Percentiles rank a stretch among this genome's conserved stretches.
Conservation (phyloP, 139 green algal genomes). For the Monoraphidium neglectum region DNA sequence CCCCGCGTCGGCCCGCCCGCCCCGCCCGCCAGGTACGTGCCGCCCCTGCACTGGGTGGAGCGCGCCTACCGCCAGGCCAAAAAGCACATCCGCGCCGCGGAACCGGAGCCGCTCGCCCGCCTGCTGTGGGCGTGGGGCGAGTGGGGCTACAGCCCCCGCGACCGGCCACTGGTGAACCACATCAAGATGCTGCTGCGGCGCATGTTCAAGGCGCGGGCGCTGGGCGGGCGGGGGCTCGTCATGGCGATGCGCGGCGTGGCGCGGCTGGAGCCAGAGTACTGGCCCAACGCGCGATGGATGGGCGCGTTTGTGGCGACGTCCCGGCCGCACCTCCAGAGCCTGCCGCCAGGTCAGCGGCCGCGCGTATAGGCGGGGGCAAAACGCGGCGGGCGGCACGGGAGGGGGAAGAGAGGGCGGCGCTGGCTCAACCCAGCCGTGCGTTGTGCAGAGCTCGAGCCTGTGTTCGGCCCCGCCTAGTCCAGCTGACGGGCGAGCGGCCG, state of each 20-base stretch:
- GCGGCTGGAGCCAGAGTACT: conserved; percentile 22
- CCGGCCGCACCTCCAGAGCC: neutral
- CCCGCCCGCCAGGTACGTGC: neutral
- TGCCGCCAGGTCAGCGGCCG: conserved; percentile 6
- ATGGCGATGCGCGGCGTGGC: conserved; percentile 25
- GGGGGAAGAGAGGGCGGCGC: too few relatives aligned
- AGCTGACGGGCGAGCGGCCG: too few relatives aligned
- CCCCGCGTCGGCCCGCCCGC: too few relatives aligned
- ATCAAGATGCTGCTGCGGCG: conserved; percentile 10
- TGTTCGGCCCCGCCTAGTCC: too few relatives aligned
- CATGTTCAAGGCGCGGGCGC: neutral
- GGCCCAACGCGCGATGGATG: conserved; percentile 24
- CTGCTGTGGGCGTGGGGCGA: conserved; percentile 30
- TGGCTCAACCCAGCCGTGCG: too few relatives aligned
- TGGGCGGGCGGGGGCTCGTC: conserved; percentile 12
- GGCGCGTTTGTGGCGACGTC: neutral
- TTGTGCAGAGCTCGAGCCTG: too few relatives aligned
- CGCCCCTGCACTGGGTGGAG: conserved; percentile 23
- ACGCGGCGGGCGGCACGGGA: too few relatives aligned
- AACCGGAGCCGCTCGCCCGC: neutral
- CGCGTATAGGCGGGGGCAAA: too few relatives aligned
- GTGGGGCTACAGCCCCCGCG: conserved; percentile 22
- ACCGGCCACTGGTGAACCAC: conserved; percentile 22
- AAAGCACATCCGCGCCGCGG: conserved; percentile 29
- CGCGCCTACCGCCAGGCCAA: conserved; percentile 21